Evolutionary conservation across 1,139 yeast genomes (phyloP).

Genomic region (Nakaseomyces sp.): DNA sequence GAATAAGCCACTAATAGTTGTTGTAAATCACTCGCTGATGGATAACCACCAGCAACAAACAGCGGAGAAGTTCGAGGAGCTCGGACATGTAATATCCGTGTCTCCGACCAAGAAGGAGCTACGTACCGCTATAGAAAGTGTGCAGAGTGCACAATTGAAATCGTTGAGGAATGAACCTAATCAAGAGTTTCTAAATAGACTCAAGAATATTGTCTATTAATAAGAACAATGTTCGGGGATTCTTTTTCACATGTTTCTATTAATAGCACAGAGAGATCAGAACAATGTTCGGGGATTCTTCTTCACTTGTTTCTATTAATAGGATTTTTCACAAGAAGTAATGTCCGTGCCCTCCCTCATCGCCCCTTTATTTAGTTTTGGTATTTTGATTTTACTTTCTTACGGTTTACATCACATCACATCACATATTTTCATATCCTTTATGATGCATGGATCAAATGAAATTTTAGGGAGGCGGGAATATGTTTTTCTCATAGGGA

Average conservation of each 20-base stretch:
- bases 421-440: no score
- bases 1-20: constrained; percentile 53
- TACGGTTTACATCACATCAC: no score
- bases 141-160: constrained; percentile 5
- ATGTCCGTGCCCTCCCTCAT: no score
- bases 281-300: no score
- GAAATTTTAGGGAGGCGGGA: no score
- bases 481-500: no score
- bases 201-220: constrained; percentile 1
- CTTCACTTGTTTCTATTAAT: no score
- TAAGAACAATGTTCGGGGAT: not conserved
- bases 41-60: constrained; percentile 83
- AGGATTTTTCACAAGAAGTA: no score
- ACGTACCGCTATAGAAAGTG: constrained; percentile 7
- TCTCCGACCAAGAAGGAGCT: constrained; percentile 9
- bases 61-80: constrained; percentile 46
- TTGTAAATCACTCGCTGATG: constrained; percentile 62
- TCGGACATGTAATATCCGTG: constrained; percentile 31
- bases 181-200: not conserved
- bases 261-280: no score
- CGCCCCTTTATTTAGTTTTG: no score
- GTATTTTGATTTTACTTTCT: no score
- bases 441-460: no score
- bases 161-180: constrained; percentile 3
- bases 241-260: not conserved